Evolutionary conservation across 805 yeast genomes (phyloP).

Genomic region (Ogataea nitratoaversa): DNA sequence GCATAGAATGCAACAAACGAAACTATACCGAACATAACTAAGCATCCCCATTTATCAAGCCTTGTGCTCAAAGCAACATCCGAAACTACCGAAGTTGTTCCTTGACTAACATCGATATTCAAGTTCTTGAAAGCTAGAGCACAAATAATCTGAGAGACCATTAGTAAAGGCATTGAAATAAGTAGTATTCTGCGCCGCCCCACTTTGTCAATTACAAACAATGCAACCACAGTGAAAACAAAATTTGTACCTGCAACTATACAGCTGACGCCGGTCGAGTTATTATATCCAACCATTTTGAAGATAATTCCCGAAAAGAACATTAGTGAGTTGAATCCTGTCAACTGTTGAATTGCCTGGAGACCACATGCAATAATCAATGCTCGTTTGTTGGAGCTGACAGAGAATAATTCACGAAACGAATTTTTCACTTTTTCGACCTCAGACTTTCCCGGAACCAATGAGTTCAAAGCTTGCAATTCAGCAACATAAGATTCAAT

Average conservation of each 20-base stretch:
- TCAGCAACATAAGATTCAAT: conserved; percentile 68
- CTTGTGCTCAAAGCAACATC: background rate
- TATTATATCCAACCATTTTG: conserved; percentile 47
- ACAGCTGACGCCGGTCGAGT: conserved; percentile 51
- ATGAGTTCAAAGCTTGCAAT: conserved; percentile 44
- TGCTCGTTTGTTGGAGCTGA: conserved; percentile 83
- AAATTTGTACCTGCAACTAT: conserved; percentile 55
- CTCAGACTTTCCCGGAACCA: conserved; percentile 44
- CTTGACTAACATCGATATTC: background rate
- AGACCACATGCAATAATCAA: conserved; percentile 62
- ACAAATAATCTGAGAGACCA: conserved; percentile 42
- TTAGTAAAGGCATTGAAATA: conserved; percentile 44
- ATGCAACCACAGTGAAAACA: conserved; percentile 45
- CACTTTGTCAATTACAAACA: conserved; percentile 44
- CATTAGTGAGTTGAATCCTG: conserved; percentile 57
- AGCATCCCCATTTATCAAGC: conserved; percentile 57
- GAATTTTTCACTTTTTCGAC: conserved; percentile 54
- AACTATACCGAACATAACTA: conserved; percentile 46
- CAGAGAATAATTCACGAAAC: conserved; percentile 56
- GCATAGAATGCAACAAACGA: conserved; percentile 52
- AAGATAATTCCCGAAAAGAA: conserved; percentile 53
- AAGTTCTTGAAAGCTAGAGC: conserved; percentile 25
- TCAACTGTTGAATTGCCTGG: conserved; percentile 54
- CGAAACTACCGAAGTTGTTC: background rate
- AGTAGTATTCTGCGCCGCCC: conserved; percentile 49